phyloP scores from a whole-genome alignment of 495 filamentous ascomycete genomes.

The Acidiella bohemica region DNA sequence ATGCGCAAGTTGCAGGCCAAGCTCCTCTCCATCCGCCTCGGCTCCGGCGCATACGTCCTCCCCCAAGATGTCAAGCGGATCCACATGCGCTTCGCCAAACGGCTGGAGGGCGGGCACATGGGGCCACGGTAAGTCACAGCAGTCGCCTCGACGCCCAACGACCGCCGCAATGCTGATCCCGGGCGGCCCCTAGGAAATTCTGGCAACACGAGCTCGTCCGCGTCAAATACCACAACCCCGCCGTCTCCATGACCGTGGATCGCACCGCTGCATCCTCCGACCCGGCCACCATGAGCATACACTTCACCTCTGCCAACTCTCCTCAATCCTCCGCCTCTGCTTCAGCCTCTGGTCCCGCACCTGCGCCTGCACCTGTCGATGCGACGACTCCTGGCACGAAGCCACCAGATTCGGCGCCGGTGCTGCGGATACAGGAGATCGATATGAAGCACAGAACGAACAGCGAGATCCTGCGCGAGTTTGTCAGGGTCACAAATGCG shows the following conservation, averaged over 20 bases:
- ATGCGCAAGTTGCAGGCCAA: slow-evolving; percentile 63
- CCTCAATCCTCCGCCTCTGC: slow-evolving; percentile 27
- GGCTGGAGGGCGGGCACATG: slow-evolving; percentile 54
- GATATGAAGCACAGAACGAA: slow-evolving; percentile 50
- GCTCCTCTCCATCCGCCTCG: slow-evolving; percentile 58
- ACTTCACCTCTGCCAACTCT: slow-evolving; percentile 35
- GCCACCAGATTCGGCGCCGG: slow-evolving; percentile 26
- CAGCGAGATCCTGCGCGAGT: slow-evolving; percentile 50
- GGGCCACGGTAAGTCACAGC: slow-evolving; percentile 55
- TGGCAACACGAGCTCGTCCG: slow-evolving; percentile 70
- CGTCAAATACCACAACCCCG: slow-evolving; percentile 88
- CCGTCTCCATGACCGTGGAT: slow-evolving; percentile 65
- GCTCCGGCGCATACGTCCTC: slow-evolving; percentile 69
- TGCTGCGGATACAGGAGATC: slow-evolving; percentile 37
- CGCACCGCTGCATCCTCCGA: slow-evolving; percentile 43
- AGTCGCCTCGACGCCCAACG: not conserved
- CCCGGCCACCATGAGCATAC: slow-evolving; percentile 59
- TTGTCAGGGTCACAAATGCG: slow-evolving; percentile 58
- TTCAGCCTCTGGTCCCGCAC: slow-evolving; percentile 19
- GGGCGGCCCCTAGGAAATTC: slow-evolving; percentile 57
- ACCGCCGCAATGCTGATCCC: no score
- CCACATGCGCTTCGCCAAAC: slow-evolving; percentile 64
- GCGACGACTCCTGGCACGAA: no score
- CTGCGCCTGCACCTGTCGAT: no score
- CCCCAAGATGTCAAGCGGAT: slow-evolving; percentile 69